phyloP scores from a whole-genome alignment of 139 green algal species.

The Chlamydomonas urium region DNA sequence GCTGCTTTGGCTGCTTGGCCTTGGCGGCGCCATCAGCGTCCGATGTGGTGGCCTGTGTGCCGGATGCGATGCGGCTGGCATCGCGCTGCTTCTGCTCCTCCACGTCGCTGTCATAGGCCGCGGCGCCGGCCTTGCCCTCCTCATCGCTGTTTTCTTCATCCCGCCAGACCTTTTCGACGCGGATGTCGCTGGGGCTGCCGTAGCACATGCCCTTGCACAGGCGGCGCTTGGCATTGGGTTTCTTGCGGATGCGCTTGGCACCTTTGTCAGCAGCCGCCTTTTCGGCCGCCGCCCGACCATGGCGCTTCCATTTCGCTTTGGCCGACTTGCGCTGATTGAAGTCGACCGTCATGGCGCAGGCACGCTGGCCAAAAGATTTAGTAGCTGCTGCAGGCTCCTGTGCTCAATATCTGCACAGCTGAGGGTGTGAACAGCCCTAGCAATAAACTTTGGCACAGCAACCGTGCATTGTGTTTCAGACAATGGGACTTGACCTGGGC shows the following conservation, averaged over 20 bases:
- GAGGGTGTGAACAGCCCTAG: too few relatives aligned
- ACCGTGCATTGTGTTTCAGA: too few relatives aligned
- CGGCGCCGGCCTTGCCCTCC: not conserved
- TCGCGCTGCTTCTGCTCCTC: not conserved
- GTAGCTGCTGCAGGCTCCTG: too few relatives aligned
- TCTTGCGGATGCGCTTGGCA: conserved; percentile 12
- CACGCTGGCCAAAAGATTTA: too few relatives aligned
- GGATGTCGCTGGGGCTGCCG: not conserved
- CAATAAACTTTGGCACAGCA: too few relatives aligned
- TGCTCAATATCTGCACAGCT: too few relatives aligned
- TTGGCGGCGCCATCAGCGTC: not conserved
- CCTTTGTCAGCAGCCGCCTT: not conserved
- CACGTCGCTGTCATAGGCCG: not conserved
- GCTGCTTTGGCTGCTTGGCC: not conserved
- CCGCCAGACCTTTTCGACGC: not conserved
- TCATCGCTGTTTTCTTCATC: not conserved
- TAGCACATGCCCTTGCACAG: conserved; percentile 18
- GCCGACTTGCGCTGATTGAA: not conserved
- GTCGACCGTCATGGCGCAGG: conserved; percentile 8
- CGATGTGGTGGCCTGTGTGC: not conserved
- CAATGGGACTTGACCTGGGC: too few relatives aligned
- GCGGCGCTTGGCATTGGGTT: conserved; percentile 3
- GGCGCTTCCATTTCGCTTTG: conserved; percentile 11
- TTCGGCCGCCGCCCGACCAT: not conserved
- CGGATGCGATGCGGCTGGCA: not conserved